These are phyloP conservation scores for Dalechampia spathulata DNA, from an alignment of 441 rosid genomes.

Conservation along the genomic window DNA sequence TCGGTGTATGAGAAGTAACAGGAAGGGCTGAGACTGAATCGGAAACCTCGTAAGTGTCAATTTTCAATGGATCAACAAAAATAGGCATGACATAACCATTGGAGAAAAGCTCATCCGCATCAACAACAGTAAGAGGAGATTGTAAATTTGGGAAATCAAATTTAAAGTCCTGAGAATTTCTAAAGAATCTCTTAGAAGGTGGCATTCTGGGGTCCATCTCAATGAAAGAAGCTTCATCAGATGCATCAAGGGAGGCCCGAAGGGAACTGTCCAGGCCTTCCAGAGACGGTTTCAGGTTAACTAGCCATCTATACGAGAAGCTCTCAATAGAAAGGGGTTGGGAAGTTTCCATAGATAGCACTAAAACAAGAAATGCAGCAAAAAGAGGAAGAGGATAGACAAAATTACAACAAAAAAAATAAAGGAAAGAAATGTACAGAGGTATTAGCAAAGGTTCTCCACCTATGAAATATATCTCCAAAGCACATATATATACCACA, in stretches of 20 bases:
- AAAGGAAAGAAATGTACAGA: slow-evolving; percentile 1
- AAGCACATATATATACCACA: slow-evolving; percentile 23
- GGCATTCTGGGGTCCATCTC: slow-evolving; percentile 95
- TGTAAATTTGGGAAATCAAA: slow-evolving; percentile 64
- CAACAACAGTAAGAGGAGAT: slow-evolving; percentile 48
- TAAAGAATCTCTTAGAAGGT: slow-evolving; percentile 81
- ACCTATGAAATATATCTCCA: slow-evolving; percentile 13
- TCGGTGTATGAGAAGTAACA: slow-evolving; percentile 23
- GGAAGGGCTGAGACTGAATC: slow-evolving; percentile 24
- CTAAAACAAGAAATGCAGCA: slow-evolving; percentile 4
- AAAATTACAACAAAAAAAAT: not conserved
- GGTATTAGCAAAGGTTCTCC: slow-evolving; percentile 15
- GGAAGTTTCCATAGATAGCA: slow-evolving; percentile 46
- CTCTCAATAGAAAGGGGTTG: slow-evolving; percentile 82
- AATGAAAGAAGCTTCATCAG: slow-evolving; percentile 75
- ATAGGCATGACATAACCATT: slow-evolving; percentile 70
- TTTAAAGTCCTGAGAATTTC: slow-evolving; percentile 64
- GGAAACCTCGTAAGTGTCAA: slow-evolving; percentile 28
- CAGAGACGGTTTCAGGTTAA: slow-evolving; percentile 56
- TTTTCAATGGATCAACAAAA: slow-evolving; percentile 26
- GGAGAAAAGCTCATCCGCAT: slow-evolving; percentile 84
- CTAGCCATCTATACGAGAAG: slow-evolving; percentile 87
- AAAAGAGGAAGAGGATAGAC: slow-evolving; percentile 10
- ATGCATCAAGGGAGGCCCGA: slow-evolving; percentile 49
- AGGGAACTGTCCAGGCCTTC: slow-evolving; percentile 42